phyloP scores from a whole-genome alignment of 805 yeast genomes.

The Candida qinlingensis region DNA sequence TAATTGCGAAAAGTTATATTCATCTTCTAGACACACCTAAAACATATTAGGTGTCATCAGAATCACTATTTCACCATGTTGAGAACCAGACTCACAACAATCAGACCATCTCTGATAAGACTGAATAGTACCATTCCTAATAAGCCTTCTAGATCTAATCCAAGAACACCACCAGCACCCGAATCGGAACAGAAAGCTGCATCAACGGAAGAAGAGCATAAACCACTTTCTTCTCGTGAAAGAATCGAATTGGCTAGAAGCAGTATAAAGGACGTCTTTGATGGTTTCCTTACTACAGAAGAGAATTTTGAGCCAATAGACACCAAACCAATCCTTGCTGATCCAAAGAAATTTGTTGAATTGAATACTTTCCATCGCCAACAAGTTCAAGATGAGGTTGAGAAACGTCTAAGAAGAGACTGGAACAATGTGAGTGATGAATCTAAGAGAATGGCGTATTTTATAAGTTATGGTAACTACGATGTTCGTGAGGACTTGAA shows the following conservation, averaged over 20 bases:
- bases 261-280: conserved; percentile 26
- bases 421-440: conserved; percentile 50
- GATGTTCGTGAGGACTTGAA: conserved; percentile 60
- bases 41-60: neutral
- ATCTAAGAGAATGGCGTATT: conserved; percentile 53
- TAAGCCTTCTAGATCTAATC: neutral
- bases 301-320: conserved; percentile 45
- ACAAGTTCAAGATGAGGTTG: conserved; percentile 48
- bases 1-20: too few relatives aligned
- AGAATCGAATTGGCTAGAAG: conserved; percentile 21
- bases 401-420: conserved; percentile 40
- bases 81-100: neutral
- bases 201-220: neutral
- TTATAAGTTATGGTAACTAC: conserved; percentile 63
- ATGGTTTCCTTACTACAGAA: conserved; percentile 27
- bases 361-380: conserved; percentile 45
- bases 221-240: conserved; percentile 17
- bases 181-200: too few relatives aligned
- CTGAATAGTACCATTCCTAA: conserved; percentile 1
- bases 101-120: neutral
- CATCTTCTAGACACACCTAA: neutral
- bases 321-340: conserved; percentile 34
- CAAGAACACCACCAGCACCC: neutral
- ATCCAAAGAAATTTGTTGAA: conserved; percentile 31
- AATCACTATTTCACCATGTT: neutral